Evolutionary conservation across 1,139 yeast species (phyloP).

Genomic region (Debaryomyces sp.): DNA sequence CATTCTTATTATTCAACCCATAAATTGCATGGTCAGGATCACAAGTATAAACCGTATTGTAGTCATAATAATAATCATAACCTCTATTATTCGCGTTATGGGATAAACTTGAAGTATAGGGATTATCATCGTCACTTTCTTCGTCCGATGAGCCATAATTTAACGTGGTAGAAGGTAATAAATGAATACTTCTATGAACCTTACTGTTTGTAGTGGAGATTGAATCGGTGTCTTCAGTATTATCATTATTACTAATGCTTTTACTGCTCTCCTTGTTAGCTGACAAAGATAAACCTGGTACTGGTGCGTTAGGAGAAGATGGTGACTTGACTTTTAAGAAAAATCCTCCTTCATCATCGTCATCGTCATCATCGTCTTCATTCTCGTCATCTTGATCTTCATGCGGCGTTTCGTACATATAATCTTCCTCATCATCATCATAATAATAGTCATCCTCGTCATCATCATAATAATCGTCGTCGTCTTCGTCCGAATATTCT

Average conservation of each 20-base stretch:
- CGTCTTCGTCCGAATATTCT: constrained; percentile 38
- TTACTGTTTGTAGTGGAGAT: constrained; percentile 29
- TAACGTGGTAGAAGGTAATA: constrained; percentile 78
- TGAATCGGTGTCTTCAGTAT: constrained; percentile 32
- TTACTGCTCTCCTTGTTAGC: constrained; percentile 7
- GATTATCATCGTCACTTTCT: constrained; percentile 57
- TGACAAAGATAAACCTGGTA: constrained; percentile 20
- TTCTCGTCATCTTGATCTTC: constrained; percentile 28
- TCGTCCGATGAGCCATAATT: constrained; percentile 80
- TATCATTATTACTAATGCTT: constrained; percentile 13
- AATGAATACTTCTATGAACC: constrained; percentile 60
- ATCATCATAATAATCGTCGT: constrained; percentile 19
- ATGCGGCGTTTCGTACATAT: constrained; percentile 15
- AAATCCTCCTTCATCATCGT: constrained; percentile 71
- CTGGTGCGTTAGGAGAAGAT: constrained; percentile 28
- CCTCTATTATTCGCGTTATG: constrained; percentile 82
- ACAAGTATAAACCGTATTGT: constrained; percentile 75
- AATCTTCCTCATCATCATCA: constrained; percentile 20
- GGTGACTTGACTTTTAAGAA: constrained; percentile 60
- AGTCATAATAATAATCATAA: constrained; percentile 83
- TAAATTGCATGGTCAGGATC: constrained; percentile 53
- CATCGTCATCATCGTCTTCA: constrained; percentile 49
- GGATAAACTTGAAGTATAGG: constrained; percentile 63
- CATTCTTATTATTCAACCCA: constrained; percentile 22
- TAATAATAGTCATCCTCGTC: constrained; percentile 14